phyloP scores from a whole-genome alignment of 495 filamentous ascomycete species.

The Neurospora sp. region DNA sequence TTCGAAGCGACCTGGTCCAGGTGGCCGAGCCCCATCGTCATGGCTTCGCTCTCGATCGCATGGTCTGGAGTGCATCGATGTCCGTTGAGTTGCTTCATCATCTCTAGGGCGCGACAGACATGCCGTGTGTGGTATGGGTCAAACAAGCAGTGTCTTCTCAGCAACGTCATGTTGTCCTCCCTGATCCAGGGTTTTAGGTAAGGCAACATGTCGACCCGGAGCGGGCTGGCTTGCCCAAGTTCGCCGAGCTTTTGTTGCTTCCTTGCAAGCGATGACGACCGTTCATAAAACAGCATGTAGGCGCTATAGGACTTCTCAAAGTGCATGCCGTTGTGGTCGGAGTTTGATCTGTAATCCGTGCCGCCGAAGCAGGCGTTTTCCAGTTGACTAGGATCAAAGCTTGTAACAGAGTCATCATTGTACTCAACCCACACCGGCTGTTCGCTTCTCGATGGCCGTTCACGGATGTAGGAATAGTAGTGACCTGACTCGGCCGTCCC shows the following conservation, averaged over 20 bases:
- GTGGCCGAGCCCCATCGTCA: slow-evolving; percentile 62
- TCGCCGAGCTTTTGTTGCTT: slow-evolving; percentile 30
- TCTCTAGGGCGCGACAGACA: slow-evolving; percentile 48
- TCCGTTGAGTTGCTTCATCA: slow-evolving; percentile 31
- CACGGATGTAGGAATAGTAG: slow-evolving; percentile 91
- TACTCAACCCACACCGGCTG: slow-evolving; percentile 73
- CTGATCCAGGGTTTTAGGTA: slow-evolving; percentile 52
- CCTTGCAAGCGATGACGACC: slow-evolving; percentile 53
- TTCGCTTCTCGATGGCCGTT: slow-evolving; percentile 50
- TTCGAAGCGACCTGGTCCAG: slow-evolving; percentile 71
- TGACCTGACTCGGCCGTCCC: slow-evolving; percentile 92
- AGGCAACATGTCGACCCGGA: slow-evolving; percentile 46
- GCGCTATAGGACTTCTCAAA: slow-evolving; percentile 71
- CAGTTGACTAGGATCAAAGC: slow-evolving; percentile 66
- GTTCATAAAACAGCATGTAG: slow-evolving; percentile 97
- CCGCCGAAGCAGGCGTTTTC: slow-evolving; percentile 76
- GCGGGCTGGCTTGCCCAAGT: slow-evolving; percentile 30
- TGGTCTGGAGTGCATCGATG: slow-evolving; percentile 40
- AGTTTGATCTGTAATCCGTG: slow-evolving; percentile 38
- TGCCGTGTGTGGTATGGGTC: slow-evolving; percentile 64
- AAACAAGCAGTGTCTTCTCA: slow-evolving; percentile 73
- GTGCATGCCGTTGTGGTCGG: slow-evolving; percentile 32
- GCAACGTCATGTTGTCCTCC: slow-evolving; percentile 59
- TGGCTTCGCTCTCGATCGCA: slow-evolving; percentile 46
- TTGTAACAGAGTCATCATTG: slow-evolving; percentile 74